phyloP scores from a whole-genome alignment of 2,329 filamentous ascomycete species.

The Pyrenochaeta sp. region DNA sequence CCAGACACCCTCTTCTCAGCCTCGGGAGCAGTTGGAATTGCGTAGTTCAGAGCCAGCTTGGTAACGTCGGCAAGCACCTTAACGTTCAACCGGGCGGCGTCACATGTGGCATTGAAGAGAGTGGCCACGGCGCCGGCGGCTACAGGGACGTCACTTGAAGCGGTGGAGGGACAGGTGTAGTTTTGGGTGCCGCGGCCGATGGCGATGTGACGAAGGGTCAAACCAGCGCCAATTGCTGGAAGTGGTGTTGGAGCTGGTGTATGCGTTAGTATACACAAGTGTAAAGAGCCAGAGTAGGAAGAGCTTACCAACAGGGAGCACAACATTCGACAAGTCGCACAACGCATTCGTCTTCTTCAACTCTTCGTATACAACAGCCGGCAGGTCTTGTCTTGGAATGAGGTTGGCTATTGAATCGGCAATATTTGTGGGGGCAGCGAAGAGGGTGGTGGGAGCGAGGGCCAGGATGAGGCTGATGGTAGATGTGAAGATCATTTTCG shows the following conservation, averaged over 20 bases:
- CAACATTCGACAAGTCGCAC: constrained; percentile 40
- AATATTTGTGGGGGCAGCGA: constrained; percentile 44
- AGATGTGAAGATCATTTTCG: constrained; percentile 47
- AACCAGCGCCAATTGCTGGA: constrained; percentile 66
- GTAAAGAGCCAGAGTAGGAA: not conserved
- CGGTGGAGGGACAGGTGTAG: constrained; percentile 78
- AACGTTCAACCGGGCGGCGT: constrained; percentile 67
- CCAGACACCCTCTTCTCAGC: constrained; percentile 72
- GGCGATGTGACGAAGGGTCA: constrained; percentile 77
- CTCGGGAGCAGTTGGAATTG: constrained; percentile 56
- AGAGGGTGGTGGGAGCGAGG: constrained; percentile 41
- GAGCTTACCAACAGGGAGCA: constrained; percentile 44
- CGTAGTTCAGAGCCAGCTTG: constrained; percentile 72
- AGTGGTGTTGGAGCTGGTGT: constrained; percentile 64
- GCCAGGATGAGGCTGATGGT: constrained; percentile 43
- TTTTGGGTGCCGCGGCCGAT: constrained; percentile 91
- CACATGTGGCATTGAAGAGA: constrained; percentile 87
- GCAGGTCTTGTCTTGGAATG: constrained; percentile 26
- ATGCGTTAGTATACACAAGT: constrained; percentile 25
- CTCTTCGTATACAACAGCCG: constrained; percentile 26
- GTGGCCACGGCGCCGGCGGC: constrained; percentile 78
- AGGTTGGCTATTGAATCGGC: constrained; percentile 30
- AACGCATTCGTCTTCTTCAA: constrained; percentile 31
- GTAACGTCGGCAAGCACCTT: constrained; percentile 72
- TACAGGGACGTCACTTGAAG: constrained; percentile 68